A percentile compares a stretch with the other conserved stretches of the same genome.
These are phyloP conservation scores for Tetrapisispora nanseiensis DNA, from an alignment of 805 yeast species.

Conservation along the genomic window DNA sequence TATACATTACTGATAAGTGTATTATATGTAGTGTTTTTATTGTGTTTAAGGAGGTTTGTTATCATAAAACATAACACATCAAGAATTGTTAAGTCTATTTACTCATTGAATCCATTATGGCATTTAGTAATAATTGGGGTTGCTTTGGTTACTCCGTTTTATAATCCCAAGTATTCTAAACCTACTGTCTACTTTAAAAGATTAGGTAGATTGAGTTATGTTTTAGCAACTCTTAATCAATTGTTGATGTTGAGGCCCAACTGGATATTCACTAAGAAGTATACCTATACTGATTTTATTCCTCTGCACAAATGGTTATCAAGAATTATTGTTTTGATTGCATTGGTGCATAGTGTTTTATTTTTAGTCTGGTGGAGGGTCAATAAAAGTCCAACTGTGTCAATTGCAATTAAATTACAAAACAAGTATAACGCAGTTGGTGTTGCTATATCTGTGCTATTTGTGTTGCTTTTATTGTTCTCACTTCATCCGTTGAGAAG, in stretches of 20 bases:
- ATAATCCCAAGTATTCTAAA: conserved; percentile 16
- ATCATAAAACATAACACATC: conserved; percentile 33
- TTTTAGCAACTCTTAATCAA: conserved; percentile 48
- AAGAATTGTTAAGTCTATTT: conserved; percentile 27
- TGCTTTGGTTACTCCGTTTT: conserved; percentile 30
- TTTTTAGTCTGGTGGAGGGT: conserved; percentile 41
- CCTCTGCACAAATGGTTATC: conserved; percentile 66
- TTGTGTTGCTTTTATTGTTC: conserved; percentile 32
- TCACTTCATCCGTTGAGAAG: conserved; percentile 44
- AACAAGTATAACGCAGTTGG: conserved; percentile 42
- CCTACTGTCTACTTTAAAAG: conserved; percentile 36
- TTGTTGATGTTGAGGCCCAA: conserved; percentile 48
- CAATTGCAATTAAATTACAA: conserved; percentile 28
- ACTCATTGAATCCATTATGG: conserved; percentile 27
- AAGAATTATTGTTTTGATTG: conserved; percentile 40
- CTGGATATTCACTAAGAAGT: conserved; percentile 35
- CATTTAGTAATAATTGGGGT: conserved; percentile 30
- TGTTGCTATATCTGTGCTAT: conserved; percentile 32
- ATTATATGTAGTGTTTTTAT: conserved; percentile 31
- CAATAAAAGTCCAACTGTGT: conserved; percentile 29
- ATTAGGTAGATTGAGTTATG: conserved; percentile 51
- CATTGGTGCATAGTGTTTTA: conserved; percentile 43
- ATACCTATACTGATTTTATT: conserved; percentile 42
- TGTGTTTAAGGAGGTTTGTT: conserved; percentile 28
- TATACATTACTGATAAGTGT: conserved; percentile 36